Percentiles rank a stretch among this genome's conserved stretches.
These are phyloP conservation scores for Pleurotus tuoliensis DNA, from an alignment of 768 basidiomycete genomes.

Conservation along the genomic window DNA sequence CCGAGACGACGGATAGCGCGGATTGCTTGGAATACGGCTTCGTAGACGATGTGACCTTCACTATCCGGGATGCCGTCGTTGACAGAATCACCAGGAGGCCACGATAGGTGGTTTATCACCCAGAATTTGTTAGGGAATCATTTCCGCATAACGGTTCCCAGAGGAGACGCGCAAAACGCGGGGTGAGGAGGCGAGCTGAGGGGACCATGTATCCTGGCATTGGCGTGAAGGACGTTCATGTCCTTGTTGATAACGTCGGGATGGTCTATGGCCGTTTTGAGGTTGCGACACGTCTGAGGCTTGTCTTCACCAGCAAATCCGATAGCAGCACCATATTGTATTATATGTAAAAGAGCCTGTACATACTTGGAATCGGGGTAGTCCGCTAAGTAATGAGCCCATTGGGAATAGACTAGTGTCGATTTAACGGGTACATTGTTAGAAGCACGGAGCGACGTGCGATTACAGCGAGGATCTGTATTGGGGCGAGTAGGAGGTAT, in stretches of 20 bases:
- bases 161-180: slow-evolving; percentile 19
- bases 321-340: slow-evolving; percentile 21
- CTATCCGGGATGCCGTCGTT: slow-evolving; percentile 7
- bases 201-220: slow-evolving; percentile 18
- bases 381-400: slow-evolving; percentile 19
- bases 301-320: slow-evolving; percentile 17
- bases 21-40: neutral
- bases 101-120: slow-evolving; percentile 8
- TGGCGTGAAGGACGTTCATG: slow-evolving; percentile 8
- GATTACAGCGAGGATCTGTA: slow-evolving; percentile 12
- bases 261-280: slow-evolving; percentile 20
- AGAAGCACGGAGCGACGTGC: slow-evolving; percentile 2
- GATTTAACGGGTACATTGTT: slow-evolving; percentile 7
- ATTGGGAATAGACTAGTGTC: slow-evolving; percentile 6
- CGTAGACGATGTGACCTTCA: neutral
- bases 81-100: slow-evolving; percentile 3
- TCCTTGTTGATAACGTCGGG: slow-evolving; percentile 7
- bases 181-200: slow-evolving; percentile 15
- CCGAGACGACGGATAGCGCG: neutral
- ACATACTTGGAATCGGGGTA: slow-evolving; percentile 26
- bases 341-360: slow-evolving; percentile 20
- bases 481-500: slow-evolving; percentile 12
- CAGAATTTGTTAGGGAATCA: slow-evolving; percentile 15
- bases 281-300: slow-evolving; percentile 16
- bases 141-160: slow-evolving; percentile 20